Evolutionary conservation across 2,329 filamentous ascomycete genomes (phyloP).

Genomic region (Cercospora beticola): DNA sequence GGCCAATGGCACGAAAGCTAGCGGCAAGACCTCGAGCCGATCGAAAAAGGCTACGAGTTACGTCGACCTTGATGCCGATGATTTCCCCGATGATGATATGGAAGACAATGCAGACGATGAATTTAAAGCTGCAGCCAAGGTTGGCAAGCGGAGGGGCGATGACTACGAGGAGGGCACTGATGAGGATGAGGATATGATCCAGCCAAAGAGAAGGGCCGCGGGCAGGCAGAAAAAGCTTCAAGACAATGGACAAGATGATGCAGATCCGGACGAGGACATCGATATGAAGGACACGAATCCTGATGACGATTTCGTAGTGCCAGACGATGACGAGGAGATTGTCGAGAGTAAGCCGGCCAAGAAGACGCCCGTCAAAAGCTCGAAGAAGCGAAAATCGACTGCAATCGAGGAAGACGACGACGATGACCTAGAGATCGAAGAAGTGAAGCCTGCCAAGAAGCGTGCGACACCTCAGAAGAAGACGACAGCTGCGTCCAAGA

Average conservation of each 20-base stretch:
- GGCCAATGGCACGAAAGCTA: slow-evolving; percentile 38
- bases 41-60: slow-evolving; percentile 46
- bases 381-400: slow-evolving; percentile 60
- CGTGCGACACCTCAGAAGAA: slow-evolving; percentile 47
- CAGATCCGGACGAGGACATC: slow-evolving; percentile 48
- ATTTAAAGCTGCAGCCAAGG: slow-evolving; percentile 70
- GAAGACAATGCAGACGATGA: slow-evolving; percentile 71
- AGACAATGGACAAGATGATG: slow-evolving; percentile 41
- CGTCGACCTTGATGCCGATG: slow-evolving; percentile 37
- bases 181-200: slow-evolving; percentile 67
- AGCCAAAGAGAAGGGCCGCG: slow-evolving; percentile 44
- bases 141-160: slow-evolving; percentile 58
- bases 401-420: slow-evolving; percentile 56
- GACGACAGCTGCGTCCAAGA: slow-evolving; percentile 54
- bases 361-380: slow-evolving; percentile 36
- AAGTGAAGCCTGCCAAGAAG: slow-evolving; percentile 59
- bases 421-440: slow-evolving; percentile 46
- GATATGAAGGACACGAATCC: slow-evolving; percentile 55
- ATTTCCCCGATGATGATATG: slow-evolving; percentile 43
- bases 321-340: slow-evolving; percentile 46
- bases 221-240: slow-evolving; percentile 37
- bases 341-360: slow-evolving; percentile 43
- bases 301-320: slow-evolving; percentile 48
- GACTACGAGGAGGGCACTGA: slow-evolving; percentile 67
- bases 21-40: slow-evolving; percentile 40